Evolutionary conservation across 257 asterid species (phyloP).

Genomic region (Verbena officinalis): DNA sequence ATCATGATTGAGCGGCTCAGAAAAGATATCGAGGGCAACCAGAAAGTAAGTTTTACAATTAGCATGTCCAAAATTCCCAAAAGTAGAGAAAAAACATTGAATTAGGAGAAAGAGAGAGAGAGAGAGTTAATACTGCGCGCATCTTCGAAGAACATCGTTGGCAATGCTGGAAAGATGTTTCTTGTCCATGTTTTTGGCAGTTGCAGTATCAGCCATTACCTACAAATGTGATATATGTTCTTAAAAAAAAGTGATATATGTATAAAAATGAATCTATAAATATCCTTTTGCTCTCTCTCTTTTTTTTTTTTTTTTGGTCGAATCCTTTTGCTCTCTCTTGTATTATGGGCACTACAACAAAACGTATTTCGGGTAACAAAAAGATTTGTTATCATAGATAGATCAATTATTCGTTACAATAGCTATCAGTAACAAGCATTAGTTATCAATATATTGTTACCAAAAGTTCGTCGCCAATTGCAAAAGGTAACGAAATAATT

Average conservation of each 20-base stretch:
- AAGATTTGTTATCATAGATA: no score
- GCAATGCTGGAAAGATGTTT: slow-evolving; percentile 78
- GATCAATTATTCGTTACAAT: no score
- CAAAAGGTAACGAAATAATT: no score
- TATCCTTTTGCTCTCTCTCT: no score
- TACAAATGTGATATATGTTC: no score
- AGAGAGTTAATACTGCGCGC: slow-evolving; percentile 52
- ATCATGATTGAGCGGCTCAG: neutral
- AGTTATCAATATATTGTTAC: no score
- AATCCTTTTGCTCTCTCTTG: no score
- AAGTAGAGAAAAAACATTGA: neutral
- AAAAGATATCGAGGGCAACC: neutral
- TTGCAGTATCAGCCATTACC: slow-evolving; percentile 11
- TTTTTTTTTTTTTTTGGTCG: no score
- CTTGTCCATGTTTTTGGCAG: slow-evolving; percentile 46
- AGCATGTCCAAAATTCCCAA: neutral
- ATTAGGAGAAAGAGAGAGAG: neutral
- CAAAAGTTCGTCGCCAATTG: no score
- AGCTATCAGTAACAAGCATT: no score
- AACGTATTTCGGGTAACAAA: no score
- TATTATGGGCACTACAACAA: no score
- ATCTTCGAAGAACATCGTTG: slow-evolving; percentile 57
- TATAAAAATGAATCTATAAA: neutral
- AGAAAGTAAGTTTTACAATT: neutral
- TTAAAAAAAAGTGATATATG: neutral